Conservation (phyloP, 371 early-diverging fungal genomes). For the Syncephalis fuscata region DNA sequence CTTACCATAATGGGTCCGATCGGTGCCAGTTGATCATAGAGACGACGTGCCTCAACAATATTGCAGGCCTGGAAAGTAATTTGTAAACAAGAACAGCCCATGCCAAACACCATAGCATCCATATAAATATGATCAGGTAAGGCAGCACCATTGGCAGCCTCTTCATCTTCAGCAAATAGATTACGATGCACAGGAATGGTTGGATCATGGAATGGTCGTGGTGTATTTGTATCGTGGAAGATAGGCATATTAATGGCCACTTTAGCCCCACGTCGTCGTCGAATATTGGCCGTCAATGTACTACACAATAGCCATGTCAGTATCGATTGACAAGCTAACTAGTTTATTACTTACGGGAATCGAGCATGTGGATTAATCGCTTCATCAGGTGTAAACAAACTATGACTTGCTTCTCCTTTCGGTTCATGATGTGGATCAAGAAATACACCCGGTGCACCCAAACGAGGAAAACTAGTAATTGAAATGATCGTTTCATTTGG, state of each 20-base stretch:
- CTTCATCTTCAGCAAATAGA: conserved; percentile 38
- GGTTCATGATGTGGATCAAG: conserved; percentile 53
- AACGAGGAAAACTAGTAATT: conserved; percentile 75
- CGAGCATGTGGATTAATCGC: conserved; percentile 91
- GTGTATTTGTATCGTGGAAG: conserved; percentile 68
- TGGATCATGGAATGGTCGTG: conserved; percentile 79
- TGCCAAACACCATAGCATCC: conserved; percentile 99
- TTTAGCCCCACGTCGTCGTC: conserved; percentile 80
- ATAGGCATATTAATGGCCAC: conserved; percentile 84
- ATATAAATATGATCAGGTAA: conserved; percentile 88
- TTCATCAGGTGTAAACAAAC: conserved; percentile 86
- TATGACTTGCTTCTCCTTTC: conserved; percentile 46
- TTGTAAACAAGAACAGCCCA: conserved; percentile 99
- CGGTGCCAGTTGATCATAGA: conserved; percentile 93
- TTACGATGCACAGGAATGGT: conserved; percentile 48
- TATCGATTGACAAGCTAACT: conserved; percentile 1
- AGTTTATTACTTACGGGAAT: conserved; percentile 50
- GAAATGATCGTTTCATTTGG: conserved; percentile 62
- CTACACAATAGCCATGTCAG: conserved; percentile 13
- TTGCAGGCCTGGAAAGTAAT: conserved; percentile 97
- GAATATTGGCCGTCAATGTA: conserved; percentile 88
- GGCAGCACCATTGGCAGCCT: conserved; percentile 56
- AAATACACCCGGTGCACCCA: conserved; percentile 66
- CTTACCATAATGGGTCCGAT: conserved; percentile 82
- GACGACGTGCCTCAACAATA: conserved; percentile 78